These are phyloP conservation scores for Suillus clintonianus DNA, from an alignment of 768 basidiomycete species.

Conservation along the genomic window DNA sequence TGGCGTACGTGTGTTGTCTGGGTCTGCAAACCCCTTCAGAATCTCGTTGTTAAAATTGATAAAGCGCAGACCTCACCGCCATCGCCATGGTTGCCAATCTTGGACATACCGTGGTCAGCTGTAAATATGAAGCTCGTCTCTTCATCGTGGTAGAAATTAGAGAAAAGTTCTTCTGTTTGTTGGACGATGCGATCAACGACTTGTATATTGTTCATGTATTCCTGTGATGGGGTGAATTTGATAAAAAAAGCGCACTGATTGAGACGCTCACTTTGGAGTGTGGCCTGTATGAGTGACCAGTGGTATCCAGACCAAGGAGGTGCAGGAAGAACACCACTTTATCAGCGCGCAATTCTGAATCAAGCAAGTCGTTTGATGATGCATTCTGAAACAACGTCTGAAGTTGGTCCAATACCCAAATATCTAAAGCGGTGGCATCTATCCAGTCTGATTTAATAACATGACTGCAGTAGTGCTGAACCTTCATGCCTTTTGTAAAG, in stretches of 20 bases:
- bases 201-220: slow-evolving; percentile 85
- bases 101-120: slow-evolving; percentile 90
- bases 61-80: slow-evolving; percentile 54
- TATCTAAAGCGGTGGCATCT: slow-evolving; percentile 79
- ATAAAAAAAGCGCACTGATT: not conserved
- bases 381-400: slow-evolving; percentile 62
- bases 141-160: slow-evolving; percentile 64
- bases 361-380: slow-evolving; percentile 48
- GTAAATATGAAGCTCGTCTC: slow-evolving; percentile 81
- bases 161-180: slow-evolving; percentile 61
- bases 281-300: slow-evolving; percentile 84
- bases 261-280: slow-evolving; percentile 58
- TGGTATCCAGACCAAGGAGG: slow-evolving; percentile 82
- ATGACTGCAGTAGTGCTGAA: not conserved
- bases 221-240: slow-evolving; percentile 41
- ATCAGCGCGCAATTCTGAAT: slow-evolving; percentile 52
- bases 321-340: slow-evolving; percentile 83
- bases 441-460: not conserved
- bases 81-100: slow-evolving; percentile 87
- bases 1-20: slow-evolving; percentile 86
- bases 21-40: slow-evolving; percentile 51
- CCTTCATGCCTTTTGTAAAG: slow-evolving; percentile 71
- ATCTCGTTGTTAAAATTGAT: not conserved
- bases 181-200: slow-evolving; percentile 76
- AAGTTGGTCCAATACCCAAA: slow-evolving; percentile 80